Evolutionary conservation across 179 eudicot species (phyloP).

Genomic region (Gypsophila paniculata): DNA sequence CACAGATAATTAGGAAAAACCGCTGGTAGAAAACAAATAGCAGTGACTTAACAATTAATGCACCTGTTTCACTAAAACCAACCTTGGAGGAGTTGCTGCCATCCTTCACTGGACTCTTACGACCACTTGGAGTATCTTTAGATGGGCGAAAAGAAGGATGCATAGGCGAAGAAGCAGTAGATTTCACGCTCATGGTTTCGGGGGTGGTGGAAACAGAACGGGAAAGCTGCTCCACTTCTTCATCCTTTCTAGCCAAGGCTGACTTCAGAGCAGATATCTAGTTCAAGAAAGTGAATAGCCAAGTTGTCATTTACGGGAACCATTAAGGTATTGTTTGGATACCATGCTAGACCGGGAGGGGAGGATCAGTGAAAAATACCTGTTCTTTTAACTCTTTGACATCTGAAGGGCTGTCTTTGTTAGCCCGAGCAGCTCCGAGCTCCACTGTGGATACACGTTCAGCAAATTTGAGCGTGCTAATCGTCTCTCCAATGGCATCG

Average conservation of each 20-base stretch:
- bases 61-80: background rate
- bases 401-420: constrained; percentile 59
- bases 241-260: constrained; percentile 69
- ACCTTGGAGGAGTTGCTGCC: constrained; percentile 64
- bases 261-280: constrained; percentile 73
- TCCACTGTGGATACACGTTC: constrained; percentile 95
- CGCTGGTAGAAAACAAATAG: background rate
- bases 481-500: constrained; percentile 83
- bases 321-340: background rate
- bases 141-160: constrained; percentile 33
- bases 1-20: background rate
- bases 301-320: background rate
- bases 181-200: constrained; percentile 30
- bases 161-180: constrained; percentile 41
- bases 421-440: constrained; percentile 90
- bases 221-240: constrained; percentile 42
- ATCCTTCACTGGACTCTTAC: constrained; percentile 53
- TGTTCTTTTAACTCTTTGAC: constrained; percentile 87
- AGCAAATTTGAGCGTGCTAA: constrained; percentile 96
- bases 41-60: background rate
- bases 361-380: constrained; percentile 35
- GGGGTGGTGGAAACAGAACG: constrained; percentile 49
- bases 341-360: background rate
- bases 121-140: constrained; percentile 33
- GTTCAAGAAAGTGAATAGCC: background rate